phyloP scores from a whole-genome alignment of 2,329 filamentous ascomycete species.

The Chrysoporthe austroafricana region DNA sequence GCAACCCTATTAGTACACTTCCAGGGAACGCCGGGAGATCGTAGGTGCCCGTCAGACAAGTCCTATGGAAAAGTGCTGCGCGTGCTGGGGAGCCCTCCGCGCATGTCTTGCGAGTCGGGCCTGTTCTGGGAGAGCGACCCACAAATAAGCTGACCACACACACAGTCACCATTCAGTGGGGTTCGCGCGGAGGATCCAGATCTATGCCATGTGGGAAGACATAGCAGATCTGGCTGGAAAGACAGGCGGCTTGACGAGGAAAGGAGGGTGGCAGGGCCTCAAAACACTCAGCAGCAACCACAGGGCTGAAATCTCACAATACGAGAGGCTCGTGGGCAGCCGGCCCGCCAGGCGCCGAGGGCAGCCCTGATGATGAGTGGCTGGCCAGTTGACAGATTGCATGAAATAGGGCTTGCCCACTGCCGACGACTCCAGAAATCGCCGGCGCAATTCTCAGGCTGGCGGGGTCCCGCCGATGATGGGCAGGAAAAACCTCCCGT shows the following conservation, averaged over 20 bases:
- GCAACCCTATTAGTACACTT: not conserved
- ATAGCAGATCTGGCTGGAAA: not conserved
- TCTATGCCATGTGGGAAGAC: not conserved
- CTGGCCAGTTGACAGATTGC: not conserved
- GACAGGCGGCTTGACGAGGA: not conserved
- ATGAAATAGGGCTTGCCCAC: not conserved
- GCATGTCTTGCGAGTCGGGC: not conserved
- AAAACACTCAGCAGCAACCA: not conserved
- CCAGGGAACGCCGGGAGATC: not conserved
- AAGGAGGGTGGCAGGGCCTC: not conserved
- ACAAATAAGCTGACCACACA: slow-evolving; percentile 11
- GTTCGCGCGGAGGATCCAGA: not conserved
- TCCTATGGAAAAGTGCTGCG: not conserved
- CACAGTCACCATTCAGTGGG: not conserved
- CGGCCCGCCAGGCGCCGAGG: no score
- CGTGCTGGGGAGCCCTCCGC: not conserved
- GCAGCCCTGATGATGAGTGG: not conserved
- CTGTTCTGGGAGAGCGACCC: not conserved
- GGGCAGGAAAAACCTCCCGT: not conserved
- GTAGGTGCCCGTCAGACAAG: not conserved
- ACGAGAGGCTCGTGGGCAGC: no score
- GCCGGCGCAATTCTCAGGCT: slow-evolving; percentile 18
- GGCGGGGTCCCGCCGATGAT: slow-evolving; percentile 2
- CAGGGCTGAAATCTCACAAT: slow-evolving; percentile 3
- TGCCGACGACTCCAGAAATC: slow-evolving; percentile 5